phyloP scores from a whole-genome alignment of 495 filamentous ascomycete genomes.

The Penicilliopsis zonata region DNA sequence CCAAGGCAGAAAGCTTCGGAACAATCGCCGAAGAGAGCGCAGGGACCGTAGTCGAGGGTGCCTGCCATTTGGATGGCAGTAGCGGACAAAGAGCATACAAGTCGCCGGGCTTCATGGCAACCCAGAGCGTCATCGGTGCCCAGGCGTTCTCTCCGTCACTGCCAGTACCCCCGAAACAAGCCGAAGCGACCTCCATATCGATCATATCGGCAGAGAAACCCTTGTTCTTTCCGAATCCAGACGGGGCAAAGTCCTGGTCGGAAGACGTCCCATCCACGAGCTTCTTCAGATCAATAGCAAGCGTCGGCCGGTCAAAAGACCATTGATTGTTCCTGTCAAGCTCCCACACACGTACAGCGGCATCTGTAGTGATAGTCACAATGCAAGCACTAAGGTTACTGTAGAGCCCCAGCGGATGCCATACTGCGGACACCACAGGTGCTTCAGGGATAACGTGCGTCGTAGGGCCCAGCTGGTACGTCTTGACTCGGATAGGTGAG shows the following conservation, averaged over 20 bases:
- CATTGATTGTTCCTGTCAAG: constrained; percentile 64
- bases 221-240: constrained; percentile 56
- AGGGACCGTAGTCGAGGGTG: constrained; percentile 61
- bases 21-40: constrained; percentile 65
- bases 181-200: constrained; percentile 80
- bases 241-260: constrained; percentile 65
- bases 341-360: constrained; percentile 80
- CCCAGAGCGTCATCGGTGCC: constrained; percentile 85
- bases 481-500: constrained; percentile 59
- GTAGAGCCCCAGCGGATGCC: constrained; percentile 75
- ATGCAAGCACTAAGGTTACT: constrained; percentile 46
- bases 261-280: constrained; percentile 64
- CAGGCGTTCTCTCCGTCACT: constrained; percentile 58
- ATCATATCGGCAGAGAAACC: constrained; percentile 73
- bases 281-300: constrained; percentile 73
- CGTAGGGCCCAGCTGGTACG: constrained; percentile 75
- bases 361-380: constrained; percentile 76
- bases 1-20: constrained; percentile 46
- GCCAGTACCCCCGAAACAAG: constrained; percentile 65
- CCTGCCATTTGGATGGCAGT: constrained; percentile 69
- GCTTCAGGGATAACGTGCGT: constrained; percentile 76
- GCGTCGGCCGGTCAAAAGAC: constrained; percentile 70
- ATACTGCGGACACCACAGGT: constrained; percentile 62
- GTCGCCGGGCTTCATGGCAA: constrained; percentile 79
- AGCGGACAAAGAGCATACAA: constrained; percentile 86